Evolutionary conservation across 164 flowering plant genomes (phyloP).

Genomic region (Vitis amurensis): DNA sequence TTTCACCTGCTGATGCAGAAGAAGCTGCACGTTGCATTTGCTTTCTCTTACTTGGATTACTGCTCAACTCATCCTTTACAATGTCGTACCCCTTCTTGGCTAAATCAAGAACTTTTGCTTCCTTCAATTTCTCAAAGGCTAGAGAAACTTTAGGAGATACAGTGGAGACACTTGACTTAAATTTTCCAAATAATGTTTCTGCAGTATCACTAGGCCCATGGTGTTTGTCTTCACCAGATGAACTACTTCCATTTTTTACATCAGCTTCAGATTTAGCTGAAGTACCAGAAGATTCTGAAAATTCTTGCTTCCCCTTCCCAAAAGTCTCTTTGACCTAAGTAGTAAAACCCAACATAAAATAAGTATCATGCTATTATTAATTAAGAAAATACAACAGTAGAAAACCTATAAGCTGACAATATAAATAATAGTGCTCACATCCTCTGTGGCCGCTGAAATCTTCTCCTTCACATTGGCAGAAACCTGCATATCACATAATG

Average conservation of each 20-base stretch:
- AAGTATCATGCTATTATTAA: background rate
- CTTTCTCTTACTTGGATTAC: constrained; percentile 60
- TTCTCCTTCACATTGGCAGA: constrained; percentile 82
- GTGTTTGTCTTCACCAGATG: constrained; percentile 37
- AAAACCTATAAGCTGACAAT: background rate
- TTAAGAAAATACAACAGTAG: constrained; percentile 7
- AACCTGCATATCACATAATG: constrained; percentile 45
- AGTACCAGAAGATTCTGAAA: constrained; percentile 32
- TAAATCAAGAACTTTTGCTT: constrained; percentile 66
- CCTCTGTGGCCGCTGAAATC: constrained; percentile 74
- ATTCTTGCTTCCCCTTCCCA: constrained; percentile 58
- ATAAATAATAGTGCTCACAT: constrained; percentile 37
- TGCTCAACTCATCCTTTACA: constrained; percentile 84
- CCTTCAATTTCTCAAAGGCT: constrained; percentile 72
- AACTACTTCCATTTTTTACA: constrained; percentile 29
- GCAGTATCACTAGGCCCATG: constrained; percentile 40
- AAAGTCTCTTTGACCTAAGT: constrained; percentile 77
- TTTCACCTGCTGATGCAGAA: constrained; percentile 51
- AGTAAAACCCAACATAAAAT: background rate
- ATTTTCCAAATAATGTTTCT: constrained; percentile 55
- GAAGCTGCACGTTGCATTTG: constrained; percentile 51
- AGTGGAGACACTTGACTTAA: constrained; percentile 58
- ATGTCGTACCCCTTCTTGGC: constrained; percentile 83
- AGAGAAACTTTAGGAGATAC: constrained; percentile 50
- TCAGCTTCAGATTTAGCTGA: constrained; percentile 32